Evolutionary conservation across 1,284 basidiomycete genomes (phyloP), one percentile per base, ranked within the genome.

Genomic region (Fomitopsis pinicola): DNA sequence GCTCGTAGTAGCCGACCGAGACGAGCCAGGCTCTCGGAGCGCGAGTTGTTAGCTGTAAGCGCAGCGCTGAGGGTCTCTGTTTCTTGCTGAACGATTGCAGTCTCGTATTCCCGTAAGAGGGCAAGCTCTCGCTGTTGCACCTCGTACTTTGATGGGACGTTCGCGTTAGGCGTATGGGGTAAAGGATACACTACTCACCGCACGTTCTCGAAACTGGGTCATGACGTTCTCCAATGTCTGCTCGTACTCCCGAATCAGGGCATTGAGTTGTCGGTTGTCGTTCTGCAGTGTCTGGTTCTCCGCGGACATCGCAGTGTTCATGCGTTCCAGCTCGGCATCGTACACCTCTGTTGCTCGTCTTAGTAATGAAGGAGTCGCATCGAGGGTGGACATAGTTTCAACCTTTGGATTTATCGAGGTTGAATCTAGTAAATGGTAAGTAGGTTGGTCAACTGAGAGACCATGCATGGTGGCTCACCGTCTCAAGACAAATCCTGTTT

Each of bases 211-310:
- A 76, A 99, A 99, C 64, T 90, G 87, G 78, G 87, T 86, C 97
- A 99, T 99, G 54, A 98, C 87, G 15, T 85, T 92, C 75, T 99
- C 97, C 54, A 99, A 79, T 0, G 97, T 98, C 70, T 93, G 90
- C 73, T 99, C 97, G 72, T 97, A 98, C 74, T 99, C 97, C 68
- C 95, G 95, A 65, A 99, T 87, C 55, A 99, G 79, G 6, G 84
- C 80, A 64, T 90, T 94, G 40, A 98, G 82, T 70, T 98, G 95
- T 74, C 97, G 96, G 80, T 98, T 98, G 76, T 99, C 97, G 69
- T 97, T 88, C 68, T 93, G 86, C 35, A 99, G 80, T 3, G 80
- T 78, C 70, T 93, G 90, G 72, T 99, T 99, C 76, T 99, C 97
- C 48, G 85, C 77, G 14, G 86, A 81, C 66, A 99, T 89, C 54